Evolutionary conservation across 768 basidiomycete genomes (phyloP), one percentile per base, ranked within the genome.

Genomic region (Suillus sp.): DNA sequence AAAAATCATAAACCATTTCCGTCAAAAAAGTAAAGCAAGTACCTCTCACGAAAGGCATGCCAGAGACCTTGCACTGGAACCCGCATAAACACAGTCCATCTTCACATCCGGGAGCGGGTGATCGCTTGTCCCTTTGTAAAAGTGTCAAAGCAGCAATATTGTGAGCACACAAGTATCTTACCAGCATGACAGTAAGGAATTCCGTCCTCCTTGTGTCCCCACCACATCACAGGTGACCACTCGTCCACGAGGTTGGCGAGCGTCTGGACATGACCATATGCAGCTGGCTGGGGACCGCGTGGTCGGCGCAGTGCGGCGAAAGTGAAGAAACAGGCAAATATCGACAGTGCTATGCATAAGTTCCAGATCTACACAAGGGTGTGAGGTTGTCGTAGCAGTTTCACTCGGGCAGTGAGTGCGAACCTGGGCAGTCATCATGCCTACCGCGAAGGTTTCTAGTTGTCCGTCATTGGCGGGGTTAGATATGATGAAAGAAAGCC

Each of bases 221-320:
- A 75, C 73, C 74, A 71, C 68, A 75, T 72, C 6, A 64, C 71
- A 1, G 68, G 63, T 18, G 72, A 71, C 76, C 77, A 74, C n/a
- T 78, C 76, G 59, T 77, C 77, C 45, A 76, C 66, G 62, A 77
- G 61, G 59, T 78, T 76, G 2, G 71, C 74, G 18, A 78, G 68
- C 18, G 73, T 78, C 53, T 76, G 72, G 1, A 77, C 56, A 25
- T 77, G 73, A 3, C 76, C 74, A 35, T 77, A 78, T 22, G 72
- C 67, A 11, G 72, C 72, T 0, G 73, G 76, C 40, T 77, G 76
- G 0, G 71, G 65, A 3, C 74, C 73, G 13, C 27, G 59, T 7
- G 67, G 73, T 35, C 34, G 66, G 38, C 34, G 27, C 18, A 69
- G 50, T 9, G 65, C 69, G 34, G 72, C 34, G 16, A 45, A 43